Evolutionary conservation across 352 stramenopile genomes (phyloP).

Genomic region (Globisporangium abappressorium): DNA sequence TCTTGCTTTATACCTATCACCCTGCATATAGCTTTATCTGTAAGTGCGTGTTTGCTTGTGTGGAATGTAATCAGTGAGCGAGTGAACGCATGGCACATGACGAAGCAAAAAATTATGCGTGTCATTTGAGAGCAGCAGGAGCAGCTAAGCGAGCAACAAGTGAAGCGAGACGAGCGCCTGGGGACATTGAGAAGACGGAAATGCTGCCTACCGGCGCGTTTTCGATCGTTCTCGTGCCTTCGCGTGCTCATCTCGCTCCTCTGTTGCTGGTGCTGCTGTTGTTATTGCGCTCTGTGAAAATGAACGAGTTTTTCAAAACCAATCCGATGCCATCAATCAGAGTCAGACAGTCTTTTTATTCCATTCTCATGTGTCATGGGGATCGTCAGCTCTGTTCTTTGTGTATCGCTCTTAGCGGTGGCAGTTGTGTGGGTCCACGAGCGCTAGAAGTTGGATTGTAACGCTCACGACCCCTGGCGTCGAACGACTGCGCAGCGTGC

Average conservation of each 20-base stretch:
- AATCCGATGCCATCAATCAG: slow-evolving; percentile 7
- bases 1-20: too few species aligned
- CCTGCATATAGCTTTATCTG: neutral
- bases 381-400: too few species aligned
- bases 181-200: neutral
- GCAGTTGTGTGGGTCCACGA: too few species aligned
- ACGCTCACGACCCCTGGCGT: too few species aligned
- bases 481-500: neutral
- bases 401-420: too few species aligned
- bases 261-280: neutral
- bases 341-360: neutral
- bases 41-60: neutral
- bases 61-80: neutral
- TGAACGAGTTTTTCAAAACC: slow-evolving; percentile 13
- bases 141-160: neutral
- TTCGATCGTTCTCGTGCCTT: neutral
- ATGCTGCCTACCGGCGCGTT: neutral
- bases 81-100: slow-evolving; percentile 10
- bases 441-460: too few species aligned
- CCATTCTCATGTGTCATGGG: too few species aligned
- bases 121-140: slow-evolving; percentile 14
- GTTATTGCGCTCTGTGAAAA: slow-evolving; percentile 2
- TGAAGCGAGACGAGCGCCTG: neutral
- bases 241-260: neutral
- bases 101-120: slow-evolving; percentile 16